Percentiles rank a stretch among this genome's conserved stretches.
phyloP scores from a whole-genome alignment of 306 rosid genomes.

The Trifolium subterraneum region DNA sequence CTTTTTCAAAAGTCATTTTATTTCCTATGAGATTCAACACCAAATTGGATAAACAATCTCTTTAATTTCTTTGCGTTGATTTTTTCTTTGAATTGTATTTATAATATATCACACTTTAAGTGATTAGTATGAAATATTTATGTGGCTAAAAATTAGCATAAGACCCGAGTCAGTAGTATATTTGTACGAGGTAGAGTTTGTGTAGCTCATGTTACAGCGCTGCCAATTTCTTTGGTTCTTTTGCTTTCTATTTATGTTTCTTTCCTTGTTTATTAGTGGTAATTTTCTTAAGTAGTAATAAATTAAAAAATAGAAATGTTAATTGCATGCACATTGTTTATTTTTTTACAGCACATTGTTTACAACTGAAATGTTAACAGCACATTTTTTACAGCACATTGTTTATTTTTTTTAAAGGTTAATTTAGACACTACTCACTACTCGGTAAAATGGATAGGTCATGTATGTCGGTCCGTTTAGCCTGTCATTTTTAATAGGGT shows the following conservation, averaged over 20 bases:
- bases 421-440: too few relatives aligned
- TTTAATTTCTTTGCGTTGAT: not conserved
- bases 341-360: too few relatives aligned
- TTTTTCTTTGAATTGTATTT: constrained; percentile 3
- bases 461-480: too few relatives aligned
- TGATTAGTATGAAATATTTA: not conserved
- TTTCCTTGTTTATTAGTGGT: not conserved
- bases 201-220: constrained; percentile 25
- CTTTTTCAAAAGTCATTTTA: constrained; percentile 55
- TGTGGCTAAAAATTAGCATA: constrained; percentile 18
- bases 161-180: constrained; percentile 31
- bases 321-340: not conserved
- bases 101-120: not conserved
- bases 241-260: constrained; percentile 2
- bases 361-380: too few relatives aligned
- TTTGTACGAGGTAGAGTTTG: constrained; percentile 17
- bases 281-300: not conserved
- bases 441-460: too few relatives aligned
- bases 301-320: not conserved
- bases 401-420: too few relatives aligned
- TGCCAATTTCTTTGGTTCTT: not conserved
- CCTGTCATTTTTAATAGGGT: too few relatives aligned
- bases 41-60: not conserved
- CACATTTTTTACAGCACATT: too few relatives aligned
- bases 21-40: constrained; percentile 19